A percentile compares a stretch with the other conserved stretches of the same genome.
Conservation (phyloP, 2,329 filamentous ascomycete genomes). For the Lasiodiplodia theobromae region DNA sequence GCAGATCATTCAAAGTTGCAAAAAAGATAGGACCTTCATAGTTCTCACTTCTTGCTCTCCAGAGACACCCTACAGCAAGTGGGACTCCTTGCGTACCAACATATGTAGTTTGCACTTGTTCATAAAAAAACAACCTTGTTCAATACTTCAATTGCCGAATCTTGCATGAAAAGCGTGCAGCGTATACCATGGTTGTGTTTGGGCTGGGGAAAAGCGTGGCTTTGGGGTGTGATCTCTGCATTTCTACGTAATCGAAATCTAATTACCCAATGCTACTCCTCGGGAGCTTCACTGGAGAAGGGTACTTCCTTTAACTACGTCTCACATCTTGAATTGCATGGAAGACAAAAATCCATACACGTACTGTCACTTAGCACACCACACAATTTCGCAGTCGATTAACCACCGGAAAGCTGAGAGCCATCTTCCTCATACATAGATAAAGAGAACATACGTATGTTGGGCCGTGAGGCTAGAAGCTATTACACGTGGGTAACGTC, state of each 20-base stretch:
- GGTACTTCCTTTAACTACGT: no score
- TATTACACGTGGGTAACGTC: not conserved
- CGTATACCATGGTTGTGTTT: no score
- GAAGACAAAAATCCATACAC: no score
- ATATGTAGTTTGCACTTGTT: slow-evolving; percentile 36
- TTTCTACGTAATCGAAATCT: no score
- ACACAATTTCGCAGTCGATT: not conserved
- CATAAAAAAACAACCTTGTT: not conserved
- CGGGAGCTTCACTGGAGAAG: no score
- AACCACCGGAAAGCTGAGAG: not conserved
- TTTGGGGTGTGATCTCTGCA: no score
- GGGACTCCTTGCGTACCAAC: slow-evolving; percentile 63
- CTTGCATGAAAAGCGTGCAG: no score
- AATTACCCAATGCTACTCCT: no score
- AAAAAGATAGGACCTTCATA: slow-evolving; percentile 61
- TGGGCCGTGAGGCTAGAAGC: not conserved
- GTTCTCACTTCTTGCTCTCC: slow-evolving; percentile 60
- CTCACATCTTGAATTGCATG: no score
- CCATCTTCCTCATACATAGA: not conserved
- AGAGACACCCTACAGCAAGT: slow-evolving; percentile 53
- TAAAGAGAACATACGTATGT: not conserved
- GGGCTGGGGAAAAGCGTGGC: no score
- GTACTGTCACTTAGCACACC: not conserved
- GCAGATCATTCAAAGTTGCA: slow-evolving; percentile 53
- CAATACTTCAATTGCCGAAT: no score